Conservation (phyloP, 73 alveolate genomes). For the Tetrahymena borealis region DNA sequence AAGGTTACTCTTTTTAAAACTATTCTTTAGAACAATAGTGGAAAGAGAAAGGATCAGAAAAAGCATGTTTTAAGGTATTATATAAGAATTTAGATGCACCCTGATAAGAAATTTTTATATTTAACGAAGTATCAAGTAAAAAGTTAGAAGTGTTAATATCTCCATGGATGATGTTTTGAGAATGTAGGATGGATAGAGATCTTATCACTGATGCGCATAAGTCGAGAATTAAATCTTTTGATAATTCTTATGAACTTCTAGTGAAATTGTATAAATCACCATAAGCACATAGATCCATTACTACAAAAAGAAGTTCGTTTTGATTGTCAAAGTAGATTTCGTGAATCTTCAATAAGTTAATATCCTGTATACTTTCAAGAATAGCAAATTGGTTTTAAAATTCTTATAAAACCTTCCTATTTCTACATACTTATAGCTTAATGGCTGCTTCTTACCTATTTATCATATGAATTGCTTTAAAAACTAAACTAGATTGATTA, state of each 20-base stretch:
- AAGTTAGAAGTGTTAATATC: neutral
- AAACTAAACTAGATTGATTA: neutral
- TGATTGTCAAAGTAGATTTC: neutral
- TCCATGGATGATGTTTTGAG: neutral
- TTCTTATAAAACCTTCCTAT: neutral
- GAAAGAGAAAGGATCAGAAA: neutral
- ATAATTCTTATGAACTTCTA: neutral
- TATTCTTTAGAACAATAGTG: neutral
- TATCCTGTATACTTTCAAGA: neutral
- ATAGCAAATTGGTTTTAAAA: neutral
- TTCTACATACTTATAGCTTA: neutral
- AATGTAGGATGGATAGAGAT: neutral
- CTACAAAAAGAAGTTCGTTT: neutral
- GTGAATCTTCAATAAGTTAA: neutral
- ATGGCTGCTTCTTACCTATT: neutral
- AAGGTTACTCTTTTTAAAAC: neutral
- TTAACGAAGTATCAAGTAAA: neutral
- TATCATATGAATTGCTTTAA: neutral
- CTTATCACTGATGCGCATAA: neutral
- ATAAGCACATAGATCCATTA: neutral
- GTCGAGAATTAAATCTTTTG: neutral
- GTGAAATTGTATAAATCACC: neutral
- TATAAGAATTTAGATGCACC: neutral
- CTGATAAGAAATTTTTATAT: neutral
- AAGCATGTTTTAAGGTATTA: neutral